A percentile compares a stretch with the other conserved stretches of the same genome.
Conservation (phyloP, 352 stramenopile species). For the Globisporangium viniferum region DNA sequence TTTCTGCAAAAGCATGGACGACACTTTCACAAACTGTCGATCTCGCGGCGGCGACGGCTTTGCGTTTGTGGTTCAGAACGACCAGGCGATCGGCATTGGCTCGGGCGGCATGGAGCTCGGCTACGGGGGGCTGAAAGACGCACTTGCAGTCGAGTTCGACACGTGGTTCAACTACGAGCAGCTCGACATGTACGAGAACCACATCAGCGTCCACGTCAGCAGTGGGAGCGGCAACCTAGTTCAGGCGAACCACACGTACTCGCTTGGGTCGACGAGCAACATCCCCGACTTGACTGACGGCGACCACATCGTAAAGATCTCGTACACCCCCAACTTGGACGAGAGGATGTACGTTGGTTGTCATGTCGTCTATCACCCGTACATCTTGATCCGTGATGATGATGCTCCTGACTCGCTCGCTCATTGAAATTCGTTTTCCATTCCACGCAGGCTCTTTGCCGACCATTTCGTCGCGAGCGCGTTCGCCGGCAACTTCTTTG, state of each 20-base stretch:
- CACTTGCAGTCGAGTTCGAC: constrained; percentile 90
- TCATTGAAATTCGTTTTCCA: neutral
- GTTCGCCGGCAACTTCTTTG: constrained; percentile 66
- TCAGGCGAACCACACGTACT: constrained; percentile 74
- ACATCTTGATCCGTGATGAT: neutral
- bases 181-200: constrained; percentile 90
- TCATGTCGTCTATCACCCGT: neutral
- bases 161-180: constrained; percentile 90
- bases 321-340: constrained; percentile 73
- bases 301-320: constrained; percentile 59
- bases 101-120: constrained; percentile 72
- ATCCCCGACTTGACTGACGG: constrained; percentile 82
- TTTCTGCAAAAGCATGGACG: constrained; percentile 85
- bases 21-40: constrained; percentile 80
- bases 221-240: constrained; percentile 25
- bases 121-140: constrained; percentile 85
- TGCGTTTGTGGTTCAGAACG: constrained; percentile 85
- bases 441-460: constrained; percentile 40
- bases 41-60: constrained; percentile 75
- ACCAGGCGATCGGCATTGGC: constrained; percentile 61
- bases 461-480: constrained; percentile 54
- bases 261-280: constrained; percentile 63
- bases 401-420: neutral
- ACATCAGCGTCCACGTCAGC: constrained; percentile 85
- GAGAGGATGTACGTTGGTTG: constrained; percentile 44